phyloP scores from a whole-genome alignment of 768 basidiomycete genomes.

The Udeniomyces megalosporus region DNA sequence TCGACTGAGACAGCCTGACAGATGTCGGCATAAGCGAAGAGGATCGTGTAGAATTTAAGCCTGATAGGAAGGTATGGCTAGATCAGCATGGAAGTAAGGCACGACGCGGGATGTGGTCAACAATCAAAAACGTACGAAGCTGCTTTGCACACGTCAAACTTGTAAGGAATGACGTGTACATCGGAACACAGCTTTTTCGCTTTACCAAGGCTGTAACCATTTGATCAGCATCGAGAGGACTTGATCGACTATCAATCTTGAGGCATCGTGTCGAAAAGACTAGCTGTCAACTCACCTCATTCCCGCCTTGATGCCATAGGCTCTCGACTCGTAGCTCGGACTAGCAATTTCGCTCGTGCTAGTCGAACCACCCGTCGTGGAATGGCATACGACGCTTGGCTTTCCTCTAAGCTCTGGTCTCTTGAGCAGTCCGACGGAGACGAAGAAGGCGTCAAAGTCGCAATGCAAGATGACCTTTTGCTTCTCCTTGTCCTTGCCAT shows the following conservation, averaged over 20 bases:
- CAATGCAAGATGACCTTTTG: constrained; percentile 65
- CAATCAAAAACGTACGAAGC: constrained; percentile 16
- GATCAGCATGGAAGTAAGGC: too few species aligned
- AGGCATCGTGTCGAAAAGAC: neutral
- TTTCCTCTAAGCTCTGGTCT: constrained; percentile 70
- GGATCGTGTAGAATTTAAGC: constrained; percentile 75
- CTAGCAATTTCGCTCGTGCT: constrained; percentile 93
- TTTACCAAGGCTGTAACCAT: constrained; percentile 71
- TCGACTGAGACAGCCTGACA: constrained; percentile 84
- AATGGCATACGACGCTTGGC: constrained; percentile 90
- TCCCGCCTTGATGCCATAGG: constrained; percentile 75
- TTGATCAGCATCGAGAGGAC: neutral
- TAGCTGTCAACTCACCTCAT: constrained; percentile 67
- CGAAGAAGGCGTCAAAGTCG: constrained; percentile 95
- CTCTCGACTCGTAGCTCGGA: constrained; percentile 81
- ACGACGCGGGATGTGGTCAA: too few species aligned
- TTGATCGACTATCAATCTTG: too few species aligned
- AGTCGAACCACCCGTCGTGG: constrained; percentile 49
- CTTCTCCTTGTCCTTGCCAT: constrained; percentile 39
- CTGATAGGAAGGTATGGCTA: constrained; percentile 40
- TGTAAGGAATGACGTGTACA: constrained; percentile 70
- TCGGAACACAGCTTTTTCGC: constrained; percentile 59
- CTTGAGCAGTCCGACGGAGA: constrained; percentile 67
- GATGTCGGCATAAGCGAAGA: constrained; percentile 75
- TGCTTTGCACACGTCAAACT: constrained; percentile 56